Conservation (phyloP, 225 moss, liverwort and hornwort species). For the Thuidium tamariscinum region DNA sequence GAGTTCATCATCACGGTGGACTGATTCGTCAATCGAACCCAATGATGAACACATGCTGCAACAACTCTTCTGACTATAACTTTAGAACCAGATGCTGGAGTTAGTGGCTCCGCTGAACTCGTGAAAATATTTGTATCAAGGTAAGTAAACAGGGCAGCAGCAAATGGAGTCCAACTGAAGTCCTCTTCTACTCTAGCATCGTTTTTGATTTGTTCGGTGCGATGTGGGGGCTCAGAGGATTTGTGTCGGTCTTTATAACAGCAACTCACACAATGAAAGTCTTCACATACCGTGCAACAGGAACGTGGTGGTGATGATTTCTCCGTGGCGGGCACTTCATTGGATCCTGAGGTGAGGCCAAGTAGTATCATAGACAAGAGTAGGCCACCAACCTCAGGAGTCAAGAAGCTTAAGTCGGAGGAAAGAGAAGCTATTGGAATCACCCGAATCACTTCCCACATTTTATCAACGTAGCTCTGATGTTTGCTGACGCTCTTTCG, state of each 20-base stretch:
- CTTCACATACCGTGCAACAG: conserved; percentile 19
- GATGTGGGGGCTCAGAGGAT: conserved; percentile 12
- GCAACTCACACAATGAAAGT: conserved; percentile 21
- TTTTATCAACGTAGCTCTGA: background rate
- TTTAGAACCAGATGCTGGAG: background rate
- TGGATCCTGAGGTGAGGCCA: conserved; percentile 2
- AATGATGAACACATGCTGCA: conserved; percentile 24
- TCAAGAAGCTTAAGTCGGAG: background rate
- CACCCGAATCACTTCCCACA: conserved; percentile 5
- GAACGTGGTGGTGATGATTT: background rate
- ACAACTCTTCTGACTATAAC: background rate
- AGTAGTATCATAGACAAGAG: conserved; percentile 11
- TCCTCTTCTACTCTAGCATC: background rate
- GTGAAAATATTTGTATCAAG: background rate
- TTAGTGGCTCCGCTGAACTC: background rate
- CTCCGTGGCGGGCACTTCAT: background rate
- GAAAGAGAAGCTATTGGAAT: conserved; percentile 12
- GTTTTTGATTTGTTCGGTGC: conserved; percentile 18
- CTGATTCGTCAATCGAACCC: conserved; percentile 11
- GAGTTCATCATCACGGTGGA: background rate
- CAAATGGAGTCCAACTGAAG: conserved; percentile 14
- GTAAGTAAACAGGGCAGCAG: conserved; percentile 11
- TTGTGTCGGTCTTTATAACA: conserved; percentile 20
- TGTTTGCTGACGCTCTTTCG: background rate
- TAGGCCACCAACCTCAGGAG: conserved; percentile 13